These are phyloP conservation scores for Colletotrichum tanaceti DNA, from an alignment of 2,329 filamentous ascomycete species.

Conservation along the genomic window DNA sequence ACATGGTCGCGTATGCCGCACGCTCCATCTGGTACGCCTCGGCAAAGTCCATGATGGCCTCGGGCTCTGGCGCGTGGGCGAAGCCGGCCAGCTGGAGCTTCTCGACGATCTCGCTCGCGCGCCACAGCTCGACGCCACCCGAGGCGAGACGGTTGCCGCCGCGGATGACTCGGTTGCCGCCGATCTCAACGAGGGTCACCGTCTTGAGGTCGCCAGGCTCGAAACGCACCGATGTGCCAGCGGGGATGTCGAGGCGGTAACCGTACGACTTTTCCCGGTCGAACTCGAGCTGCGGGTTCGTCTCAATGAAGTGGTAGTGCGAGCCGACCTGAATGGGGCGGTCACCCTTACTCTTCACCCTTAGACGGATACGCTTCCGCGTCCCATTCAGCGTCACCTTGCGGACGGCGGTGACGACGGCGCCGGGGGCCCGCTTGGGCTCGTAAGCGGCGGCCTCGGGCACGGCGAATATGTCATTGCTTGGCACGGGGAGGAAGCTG, in stretches of 20 bases:
- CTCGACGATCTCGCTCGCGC: conserved; percentile 73
- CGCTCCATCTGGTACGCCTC: conserved; percentile 79
- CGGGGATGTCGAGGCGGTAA: conserved; percentile 87
- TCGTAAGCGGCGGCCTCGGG: conserved; percentile 74
- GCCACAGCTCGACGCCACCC: conserved; percentile 74
- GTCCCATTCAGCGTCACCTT: conserved; percentile 78
- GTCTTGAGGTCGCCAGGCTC: conserved; percentile 94
- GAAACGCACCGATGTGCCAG: conserved; percentile 91
- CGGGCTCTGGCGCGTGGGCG: conserved; percentile 77
- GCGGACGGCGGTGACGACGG: conserved; percentile 77
- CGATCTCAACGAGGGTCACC: conserved; percentile 89
- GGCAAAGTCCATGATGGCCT: conserved; percentile 63
- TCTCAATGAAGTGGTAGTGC: conserved; percentile 96
- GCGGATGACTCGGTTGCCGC: conserved; percentile 80
- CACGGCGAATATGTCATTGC: conserved; percentile 73
- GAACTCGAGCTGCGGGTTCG: conserved; percentile 90
- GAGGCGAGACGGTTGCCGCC: conserved; percentile 86
- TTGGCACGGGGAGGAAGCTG: conserved; percentile 86
- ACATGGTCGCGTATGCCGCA: conserved; percentile 86
- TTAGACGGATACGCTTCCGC: conserved; percentile 77
- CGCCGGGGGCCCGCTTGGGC: conserved; percentile 78
- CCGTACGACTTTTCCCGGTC: conserved; percentile 86
- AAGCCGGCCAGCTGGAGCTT: conserved; percentile 80
- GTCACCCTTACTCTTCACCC: conserved; percentile 88
- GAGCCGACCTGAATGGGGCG: conserved; percentile 92